Evolutionary conservation across 108 stramenopile genomes (phyloP), one percentile per base, ranked within the genome.

Genomic region (Stephanodiscus triporus): DNA sequence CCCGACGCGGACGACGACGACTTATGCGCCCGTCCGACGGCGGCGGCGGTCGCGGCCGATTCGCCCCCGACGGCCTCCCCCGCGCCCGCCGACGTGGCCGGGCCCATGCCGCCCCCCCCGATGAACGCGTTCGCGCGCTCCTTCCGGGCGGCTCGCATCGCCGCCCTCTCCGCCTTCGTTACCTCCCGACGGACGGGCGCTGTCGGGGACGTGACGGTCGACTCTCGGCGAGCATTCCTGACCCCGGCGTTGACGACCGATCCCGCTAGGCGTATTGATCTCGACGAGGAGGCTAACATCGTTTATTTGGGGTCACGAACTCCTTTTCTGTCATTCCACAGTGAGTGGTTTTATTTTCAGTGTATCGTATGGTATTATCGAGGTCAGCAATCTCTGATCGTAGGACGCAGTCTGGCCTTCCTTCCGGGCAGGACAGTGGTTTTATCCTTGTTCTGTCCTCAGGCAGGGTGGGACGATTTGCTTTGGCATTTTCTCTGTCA

Each of bases 101-200:
- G 66, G 4, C 67, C 80, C 42, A 70, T 70, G 49, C 79, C 56
- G 0, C 71, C 72, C 61, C 84, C 45, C 47, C 70, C 68, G 16
- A 86, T 43, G 30, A 82, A 64, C n/a, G 82, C 60, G 8, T 78
- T 75, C 4, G 88, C 89, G 32, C 82, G 87, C 74, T 93, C 89
- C 58, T 81, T 87, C 16, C 92, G 87, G 22, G 87, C 89, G 13
- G 87, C 87, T 36, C 92, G 85, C 27, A 84, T 68, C 22, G 78
- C 78, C 0, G 81, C 81, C 22, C 92, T 87, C 76, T 93, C 92
- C 61, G 75, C 70, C 54, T 75, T 71, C 2, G 83, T 60, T 11
- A 90, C 86, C 22, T 63, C 77, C 57, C 76, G 80, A 13, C 89
- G 85, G 36, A 78, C 72, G 43, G 58, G 30, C n/a, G 63, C n/a